Evolutionary conservation across 768 basidiomycete genomes (phyloP).

Genomic region (Stropharia rugosoannulata): DNA sequence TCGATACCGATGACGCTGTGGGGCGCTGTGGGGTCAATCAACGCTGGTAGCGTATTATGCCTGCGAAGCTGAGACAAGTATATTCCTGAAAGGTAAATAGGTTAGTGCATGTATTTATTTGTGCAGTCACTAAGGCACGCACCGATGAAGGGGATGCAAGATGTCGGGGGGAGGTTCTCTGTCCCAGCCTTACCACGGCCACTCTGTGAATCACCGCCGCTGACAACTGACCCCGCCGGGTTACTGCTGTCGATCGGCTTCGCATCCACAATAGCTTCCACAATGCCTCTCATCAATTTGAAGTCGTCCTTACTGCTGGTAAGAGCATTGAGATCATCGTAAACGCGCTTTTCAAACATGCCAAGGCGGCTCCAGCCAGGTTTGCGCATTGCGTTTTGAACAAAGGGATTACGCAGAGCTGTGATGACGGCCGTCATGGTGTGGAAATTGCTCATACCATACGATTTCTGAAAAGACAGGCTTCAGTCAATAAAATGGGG

Average conservation of each 20-base stretch:
- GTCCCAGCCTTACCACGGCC: slow-evolving; percentile 38
- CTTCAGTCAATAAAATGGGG: background rate
- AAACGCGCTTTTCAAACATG: slow-evolving; percentile 70
- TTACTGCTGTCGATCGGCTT: slow-evolving; percentile 57
- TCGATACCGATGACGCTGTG: slow-evolving; percentile 67
- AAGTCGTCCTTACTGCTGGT: slow-evolving; percentile 68
- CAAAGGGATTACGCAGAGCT: slow-evolving; percentile 71
- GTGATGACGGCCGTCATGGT: slow-evolving; percentile 78
- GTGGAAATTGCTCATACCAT: slow-evolving; percentile 73
- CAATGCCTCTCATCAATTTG: slow-evolving; percentile 65
- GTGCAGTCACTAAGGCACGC: background rate
- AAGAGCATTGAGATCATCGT: slow-evolving; percentile 69
- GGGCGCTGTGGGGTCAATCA: slow-evolving; percentile 83
- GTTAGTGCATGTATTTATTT: background rate
- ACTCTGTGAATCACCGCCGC: slow-evolving; percentile 38
- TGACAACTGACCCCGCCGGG: slow-evolving; percentile 53
- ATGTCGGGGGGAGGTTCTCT: slow-evolving; percentile 43
- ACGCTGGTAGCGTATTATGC: slow-evolving; percentile 67
- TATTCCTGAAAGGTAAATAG: slow-evolving; percentile 46
- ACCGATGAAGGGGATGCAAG: slow-evolving; percentile 87
- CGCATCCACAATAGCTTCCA: slow-evolving; percentile 63
- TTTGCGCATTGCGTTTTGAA: slow-evolving; percentile 64
- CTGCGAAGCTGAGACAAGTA: slow-evolving; percentile 74
- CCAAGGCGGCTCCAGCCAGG: slow-evolving; percentile 63
- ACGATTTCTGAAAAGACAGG: slow-evolving; percentile 65